phyloP scores from a whole-genome alignment of 148 eudicot genomes.

The Rhododendron vialii region DNA sequence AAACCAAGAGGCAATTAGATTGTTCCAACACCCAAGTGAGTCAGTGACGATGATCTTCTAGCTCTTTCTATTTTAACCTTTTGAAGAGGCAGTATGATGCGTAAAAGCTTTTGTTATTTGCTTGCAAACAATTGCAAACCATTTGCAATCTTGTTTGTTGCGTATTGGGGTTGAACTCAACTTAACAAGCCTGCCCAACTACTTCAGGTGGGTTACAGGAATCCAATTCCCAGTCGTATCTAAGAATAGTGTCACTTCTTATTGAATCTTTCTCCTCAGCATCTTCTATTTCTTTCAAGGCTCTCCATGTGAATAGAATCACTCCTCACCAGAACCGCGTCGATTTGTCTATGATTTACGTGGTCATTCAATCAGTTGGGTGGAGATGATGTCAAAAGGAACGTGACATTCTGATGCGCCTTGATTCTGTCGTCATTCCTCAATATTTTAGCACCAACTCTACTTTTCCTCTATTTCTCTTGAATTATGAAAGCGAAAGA shows the following conservation, averaged over 20 bases:
- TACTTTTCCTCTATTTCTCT: not conserved
- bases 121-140: not conserved
- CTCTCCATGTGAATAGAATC: not conserved
- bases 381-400: not conserved
- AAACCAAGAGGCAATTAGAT: not conserved
- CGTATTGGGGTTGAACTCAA: not conserved
- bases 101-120: not conserved
- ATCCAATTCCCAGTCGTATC: not conserved
- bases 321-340: not conserved
- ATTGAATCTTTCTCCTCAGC: not conserved
- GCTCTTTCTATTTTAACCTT: not conserved
- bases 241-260: not conserved
- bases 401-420: not conserved
- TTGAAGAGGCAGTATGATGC: not conserved
- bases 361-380: not conserved
- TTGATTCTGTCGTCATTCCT: not conserved
- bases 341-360: not conserved
- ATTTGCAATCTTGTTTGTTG: not conserved
- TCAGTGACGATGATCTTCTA: not conserved
- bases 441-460: not conserved
- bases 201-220: not conserved
- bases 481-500: not conserved
- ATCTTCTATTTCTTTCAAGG: not conserved
- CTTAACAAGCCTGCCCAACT: not conserved
- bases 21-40: not conserved